Evolutionary conservation across 148 eudicot genomes (phyloP).

Genomic region (Pouteria glomerata): DNA sequence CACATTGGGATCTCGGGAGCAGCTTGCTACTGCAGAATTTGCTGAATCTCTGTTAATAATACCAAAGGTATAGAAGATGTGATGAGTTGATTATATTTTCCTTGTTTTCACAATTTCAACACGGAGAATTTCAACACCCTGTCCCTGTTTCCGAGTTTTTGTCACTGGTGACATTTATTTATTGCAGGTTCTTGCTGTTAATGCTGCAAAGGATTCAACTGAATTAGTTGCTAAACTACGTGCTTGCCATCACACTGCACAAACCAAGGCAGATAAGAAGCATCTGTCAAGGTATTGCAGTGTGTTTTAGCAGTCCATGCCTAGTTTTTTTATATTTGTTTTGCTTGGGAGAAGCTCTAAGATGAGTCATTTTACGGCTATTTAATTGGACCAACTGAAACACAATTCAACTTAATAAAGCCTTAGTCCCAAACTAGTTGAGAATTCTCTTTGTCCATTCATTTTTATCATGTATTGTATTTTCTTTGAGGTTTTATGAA

Average conservation of each 20-base stretch:
- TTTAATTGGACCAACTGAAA: neutral
- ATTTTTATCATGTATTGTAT: too few relatives aligned
- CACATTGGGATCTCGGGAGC: slow-evolving; percentile 94
- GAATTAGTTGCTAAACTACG: slow-evolving; percentile 87
- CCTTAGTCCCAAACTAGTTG: too few relatives aligned
- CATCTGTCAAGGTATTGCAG: slow-evolving; percentile 96
- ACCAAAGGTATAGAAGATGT: slow-evolving; percentile 59
- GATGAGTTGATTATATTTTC: too few relatives aligned
- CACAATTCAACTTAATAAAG: too few relatives aligned
- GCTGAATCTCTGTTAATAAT: slow-evolving; percentile 88
- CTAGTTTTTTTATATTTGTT: neutral
- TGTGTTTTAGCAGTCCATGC: too few relatives aligned
- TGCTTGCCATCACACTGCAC: slow-evolving; percentile 86
- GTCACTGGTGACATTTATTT: neutral
- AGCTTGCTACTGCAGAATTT: slow-evolving; percentile 92
- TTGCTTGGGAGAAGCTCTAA: neutral
- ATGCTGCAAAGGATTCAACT: slow-evolving; percentile 95
- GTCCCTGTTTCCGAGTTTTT: neutral
- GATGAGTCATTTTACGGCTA: neutral
- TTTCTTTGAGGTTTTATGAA: too few relatives aligned
- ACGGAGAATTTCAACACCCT: too few relatives aligned
- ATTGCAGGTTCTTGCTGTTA: slow-evolving; percentile 82
- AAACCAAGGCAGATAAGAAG: slow-evolving; percentile 87
- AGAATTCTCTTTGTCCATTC: too few relatives aligned
- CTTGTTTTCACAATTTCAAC: too few relatives aligned